Evolutionary conservation across 2,329 filamentous ascomycete species (phyloP).

Genomic region (Acrodontium crateriforme): DNA sequence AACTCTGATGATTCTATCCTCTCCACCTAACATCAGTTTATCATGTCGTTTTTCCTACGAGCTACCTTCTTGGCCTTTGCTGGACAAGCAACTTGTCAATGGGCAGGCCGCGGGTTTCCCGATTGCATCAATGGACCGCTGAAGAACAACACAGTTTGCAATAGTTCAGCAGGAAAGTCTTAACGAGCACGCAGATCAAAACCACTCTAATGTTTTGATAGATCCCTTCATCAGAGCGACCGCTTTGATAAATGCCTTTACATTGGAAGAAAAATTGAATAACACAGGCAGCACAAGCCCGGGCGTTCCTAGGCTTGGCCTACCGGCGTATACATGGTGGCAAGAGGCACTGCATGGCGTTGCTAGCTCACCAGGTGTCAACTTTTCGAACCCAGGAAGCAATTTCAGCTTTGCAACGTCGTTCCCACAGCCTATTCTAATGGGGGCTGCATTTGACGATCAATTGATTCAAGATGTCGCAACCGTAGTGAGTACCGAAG

Average conservation of each 20-base stretch:
- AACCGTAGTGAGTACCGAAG: constrained; percentile 41
- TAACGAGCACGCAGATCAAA: too few species aligned
- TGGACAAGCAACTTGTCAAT: too few species aligned
- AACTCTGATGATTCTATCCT: too few species aligned
- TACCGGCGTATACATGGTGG: constrained; percentile 45
- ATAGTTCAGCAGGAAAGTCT: too few species aligned
- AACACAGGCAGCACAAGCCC: constrained; percentile 32
- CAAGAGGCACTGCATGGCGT: constrained; percentile 43
- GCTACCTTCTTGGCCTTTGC: too few species aligned
- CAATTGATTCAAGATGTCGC: constrained; percentile 44
- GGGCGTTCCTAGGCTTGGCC: constrained; percentile 39
- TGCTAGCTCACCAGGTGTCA: constrained; percentile 15
- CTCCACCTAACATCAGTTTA: too few species aligned
- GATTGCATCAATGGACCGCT: too few species aligned
- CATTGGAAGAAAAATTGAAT: constrained; percentile 40
- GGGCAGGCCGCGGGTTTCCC: too few species aligned
- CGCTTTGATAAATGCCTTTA: constrained; percentile 37
- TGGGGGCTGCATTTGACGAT: constrained; percentile 48
- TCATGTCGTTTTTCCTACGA: too few species aligned
- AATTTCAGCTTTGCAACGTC: constrained; percentile 44
- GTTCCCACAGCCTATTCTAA: constrained; percentile 49
- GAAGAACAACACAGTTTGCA: too few species aligned
- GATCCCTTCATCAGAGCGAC: too few species aligned
- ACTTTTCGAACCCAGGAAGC: constrained; percentile 19
- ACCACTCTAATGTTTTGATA: too few species aligned